phyloP scores from a whole-genome alignment of 768 basidiomycete genomes.

The Leccinellum luteum region DNA sequence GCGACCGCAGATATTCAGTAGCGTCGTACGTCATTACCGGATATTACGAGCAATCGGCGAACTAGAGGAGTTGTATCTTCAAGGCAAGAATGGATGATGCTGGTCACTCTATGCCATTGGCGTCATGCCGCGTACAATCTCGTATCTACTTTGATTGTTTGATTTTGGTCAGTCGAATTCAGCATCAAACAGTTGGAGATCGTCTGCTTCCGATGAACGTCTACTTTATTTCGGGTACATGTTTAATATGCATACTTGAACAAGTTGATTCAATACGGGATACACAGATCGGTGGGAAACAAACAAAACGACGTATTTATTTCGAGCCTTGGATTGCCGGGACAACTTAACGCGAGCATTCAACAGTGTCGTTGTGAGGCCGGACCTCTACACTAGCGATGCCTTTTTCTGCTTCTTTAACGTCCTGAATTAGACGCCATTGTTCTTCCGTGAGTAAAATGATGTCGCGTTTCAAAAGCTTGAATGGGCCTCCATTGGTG shows the following conservation, averaged over 20 bases:
- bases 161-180: background rate
- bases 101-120: too few relatives aligned
- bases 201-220: background rate
- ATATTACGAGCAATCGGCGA: too few relatives aligned
- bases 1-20: too few relatives aligned
- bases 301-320: background rate
- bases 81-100: too few relatives aligned
- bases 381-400: constrained; percentile 37
- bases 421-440: constrained; percentile 29
- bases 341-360: constrained; percentile 25
- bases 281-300: background rate
- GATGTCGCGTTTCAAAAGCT: constrained; percentile 46
- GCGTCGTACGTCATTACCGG: too few relatives aligned
- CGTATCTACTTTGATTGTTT: background rate
- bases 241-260: background rate
- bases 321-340: constrained; percentile 6
- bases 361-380: constrained; percentile 35
- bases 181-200: background rate
- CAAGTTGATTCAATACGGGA: background rate
- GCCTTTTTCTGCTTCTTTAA: constrained; percentile 33
- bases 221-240: background rate
- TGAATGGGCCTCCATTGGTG: constrained; percentile 45
- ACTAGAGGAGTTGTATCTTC: too few relatives aligned
- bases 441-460: constrained; percentile 43
- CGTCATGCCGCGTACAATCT: background rate